phyloP scores from a whole-genome alignment of 2,329 filamentous ascomycete genomes.

The Tolypocladium nubicola region DNA sequence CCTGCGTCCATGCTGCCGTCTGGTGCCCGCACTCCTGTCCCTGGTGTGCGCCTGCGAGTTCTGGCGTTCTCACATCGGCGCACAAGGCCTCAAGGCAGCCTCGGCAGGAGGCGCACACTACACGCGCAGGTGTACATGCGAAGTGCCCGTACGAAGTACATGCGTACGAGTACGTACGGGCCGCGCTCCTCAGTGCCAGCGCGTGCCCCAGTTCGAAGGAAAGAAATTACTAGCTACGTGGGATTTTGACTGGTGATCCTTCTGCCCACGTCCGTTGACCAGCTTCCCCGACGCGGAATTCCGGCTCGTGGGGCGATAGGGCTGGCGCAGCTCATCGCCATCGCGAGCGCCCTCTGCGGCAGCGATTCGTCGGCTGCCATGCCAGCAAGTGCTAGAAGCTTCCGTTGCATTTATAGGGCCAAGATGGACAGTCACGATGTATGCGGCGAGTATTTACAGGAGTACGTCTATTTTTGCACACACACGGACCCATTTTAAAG shows the following conservation, averaged over 20 bases:
- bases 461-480: too few relatives aligned
- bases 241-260: not conserved
- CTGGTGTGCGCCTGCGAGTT: not conserved
- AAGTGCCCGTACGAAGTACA: too few relatives aligned
- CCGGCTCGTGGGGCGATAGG: too few relatives aligned
- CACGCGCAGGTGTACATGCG: too few relatives aligned
- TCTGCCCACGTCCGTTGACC: not conserved
- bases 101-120: not conserved
- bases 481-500: too few relatives aligned
- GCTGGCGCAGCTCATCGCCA: too few relatives aligned
- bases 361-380: too few relatives aligned
- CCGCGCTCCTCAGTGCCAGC: not conserved
- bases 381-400: too few relatives aligned
- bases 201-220: not conserved
- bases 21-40: not conserved
- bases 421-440: not conserved
- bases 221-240: not conserved
- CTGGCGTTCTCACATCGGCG: not conserved
- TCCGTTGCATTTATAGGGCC: too few relatives aligned
- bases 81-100: not conserved
- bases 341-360: too few relatives aligned
- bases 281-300: not conserved
- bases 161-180: not conserved
- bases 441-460: too few relatives aligned
- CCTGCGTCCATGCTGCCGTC: not conserved